Base-by-base conservation (phyloP, 148 eudicot species). In the Rhododendron williamsianum region DNA sequence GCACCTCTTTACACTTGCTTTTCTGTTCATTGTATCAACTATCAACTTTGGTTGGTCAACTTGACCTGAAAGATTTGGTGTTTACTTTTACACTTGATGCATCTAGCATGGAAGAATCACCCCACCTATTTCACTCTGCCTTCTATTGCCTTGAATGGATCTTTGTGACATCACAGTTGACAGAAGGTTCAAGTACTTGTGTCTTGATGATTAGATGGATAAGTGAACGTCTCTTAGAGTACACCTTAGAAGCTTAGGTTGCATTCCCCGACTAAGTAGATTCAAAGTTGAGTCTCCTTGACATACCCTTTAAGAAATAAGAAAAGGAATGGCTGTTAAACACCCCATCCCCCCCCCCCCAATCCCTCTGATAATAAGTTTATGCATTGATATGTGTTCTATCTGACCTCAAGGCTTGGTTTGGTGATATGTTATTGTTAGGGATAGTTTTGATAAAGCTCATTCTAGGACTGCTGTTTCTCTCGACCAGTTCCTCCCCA, bases 21-120 rank as follows among this genome's bases (percentile, higher is more conserved):
- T 19, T 78, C 7, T 78, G 81, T 45, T 46, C 52, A 80, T 25
- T 49, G 4, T 80, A 27, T 80, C 60, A 79, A 49, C 52, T 80
- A 27, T 80, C 60, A 79, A 49, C 52, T n/a, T 79, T 77, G 80
- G 49, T 76, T 76, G 48, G 52, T 80, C 41, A 80, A 51, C 56
- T 11, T 80, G 41, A 3, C 15, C 63, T 30, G 46, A 43, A 43
- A 49, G 38, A 1, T 78, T 78, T 46, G 35, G 6, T 48, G 58
- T 78, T 78, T 78, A 78, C 33, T 46, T 77, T 77, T 10, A 77
- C 49, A 45, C 51, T 23, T 78, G 35, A 25, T 78, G 58, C 58
- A 78, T 78, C 58, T 48, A 78, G 81, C 49, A 76, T n/a, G 54
- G 81, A 48, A 78, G 58, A 48, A 76, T 76, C 30, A 12, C 56